These are phyloP conservation scores for Epichloe gansuensis DNA, from an alignment of 2,329 filamentous ascomycete species.

Conservation along the genomic window DNA sequence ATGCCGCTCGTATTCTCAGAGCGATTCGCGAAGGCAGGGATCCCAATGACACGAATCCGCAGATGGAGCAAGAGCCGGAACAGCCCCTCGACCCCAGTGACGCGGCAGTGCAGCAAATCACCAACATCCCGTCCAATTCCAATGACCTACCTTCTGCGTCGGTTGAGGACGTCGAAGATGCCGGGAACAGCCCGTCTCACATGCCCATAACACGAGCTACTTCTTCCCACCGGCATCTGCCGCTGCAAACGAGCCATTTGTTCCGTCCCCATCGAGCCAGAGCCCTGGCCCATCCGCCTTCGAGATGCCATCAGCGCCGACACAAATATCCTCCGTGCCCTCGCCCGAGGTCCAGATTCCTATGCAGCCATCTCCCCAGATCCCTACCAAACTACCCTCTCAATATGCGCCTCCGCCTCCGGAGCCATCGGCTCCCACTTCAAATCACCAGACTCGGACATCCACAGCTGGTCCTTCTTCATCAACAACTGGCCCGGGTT, in stretches of 20 bases:
- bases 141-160: constrained; percentile 26
- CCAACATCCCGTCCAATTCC: constrained; percentile 18
- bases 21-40: constrained; percentile 85
- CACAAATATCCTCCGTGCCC: constrained; percentile 9
- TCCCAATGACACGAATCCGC: constrained; percentile 83
- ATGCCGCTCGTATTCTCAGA: constrained; percentile 80
- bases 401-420: constrained; percentile 14
- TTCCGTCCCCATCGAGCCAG: constrained; percentile 24
- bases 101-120: constrained; percentile 44
- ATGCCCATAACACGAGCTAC: constrained; percentile 12
- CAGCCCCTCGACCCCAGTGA: constrained; percentile 49
- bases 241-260: constrained; percentile 15
- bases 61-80: constrained; percentile 28
- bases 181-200: constrained; percentile 20
- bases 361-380: constrained; percentile 17
- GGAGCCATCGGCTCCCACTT: constrained; percentile 5
- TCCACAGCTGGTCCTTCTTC: constrained; percentile 1
- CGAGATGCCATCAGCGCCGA: constrained; percentile 11
- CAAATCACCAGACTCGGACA: constrained; percentile 11
- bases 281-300: constrained; percentile 12
- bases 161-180: constrained; percentile 42
- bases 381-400: constrained; percentile 14
- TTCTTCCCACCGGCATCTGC: constrained; percentile 20
- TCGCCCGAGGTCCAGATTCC: constrained; percentile 11
- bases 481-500: not conserved